These are phyloP conservation scores for Pichia sp. DNA, from an alignment of 1,139 yeast genomes.

Conservation along the genomic window DNA sequence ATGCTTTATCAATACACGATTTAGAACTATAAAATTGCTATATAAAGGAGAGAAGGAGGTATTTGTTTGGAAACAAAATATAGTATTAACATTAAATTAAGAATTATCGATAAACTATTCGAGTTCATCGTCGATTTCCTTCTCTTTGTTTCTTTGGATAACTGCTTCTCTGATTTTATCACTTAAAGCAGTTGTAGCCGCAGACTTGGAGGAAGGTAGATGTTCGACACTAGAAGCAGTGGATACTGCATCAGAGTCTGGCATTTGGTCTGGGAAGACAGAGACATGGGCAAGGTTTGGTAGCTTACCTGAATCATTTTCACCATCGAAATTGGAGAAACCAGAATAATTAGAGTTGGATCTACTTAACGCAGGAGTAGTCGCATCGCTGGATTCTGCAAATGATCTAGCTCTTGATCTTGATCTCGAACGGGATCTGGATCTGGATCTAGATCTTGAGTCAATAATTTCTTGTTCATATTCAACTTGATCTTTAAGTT, in stretches of 20 bases:
- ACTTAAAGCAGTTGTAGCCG: constrained; percentile 14
- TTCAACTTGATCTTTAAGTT: constrained; percentile 25
- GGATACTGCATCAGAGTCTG: constrained; percentile 10
- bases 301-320: constrained; percentile 18
- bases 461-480: constrained; percentile 24
- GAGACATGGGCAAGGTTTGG: constrained; percentile 32
- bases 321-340: constrained; percentile 24
- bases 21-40: no score
- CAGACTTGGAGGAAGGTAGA: not conserved
- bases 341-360: constrained; percentile 28
- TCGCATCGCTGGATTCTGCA: not conserved
- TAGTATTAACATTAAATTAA: no score
- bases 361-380: constrained; percentile 13
- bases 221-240: constrained; percentile 1
- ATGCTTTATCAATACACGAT: no score
- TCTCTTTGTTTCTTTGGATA: constrained; percentile 20
- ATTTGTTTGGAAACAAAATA: no score
- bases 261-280: constrained; percentile 30
- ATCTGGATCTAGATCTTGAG: constrained; percentile 21
- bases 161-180: constrained; percentile 24
- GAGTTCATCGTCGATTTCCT: not conserved
- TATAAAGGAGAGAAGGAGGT: no score
- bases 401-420: constrained; percentile 11
- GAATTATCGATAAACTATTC: not conserved
- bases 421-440: constrained; percentile 18